phyloP scores from a whole-genome alignment of 768 basidiomycete genomes.

The Leccinum subtestaceum region DNA sequence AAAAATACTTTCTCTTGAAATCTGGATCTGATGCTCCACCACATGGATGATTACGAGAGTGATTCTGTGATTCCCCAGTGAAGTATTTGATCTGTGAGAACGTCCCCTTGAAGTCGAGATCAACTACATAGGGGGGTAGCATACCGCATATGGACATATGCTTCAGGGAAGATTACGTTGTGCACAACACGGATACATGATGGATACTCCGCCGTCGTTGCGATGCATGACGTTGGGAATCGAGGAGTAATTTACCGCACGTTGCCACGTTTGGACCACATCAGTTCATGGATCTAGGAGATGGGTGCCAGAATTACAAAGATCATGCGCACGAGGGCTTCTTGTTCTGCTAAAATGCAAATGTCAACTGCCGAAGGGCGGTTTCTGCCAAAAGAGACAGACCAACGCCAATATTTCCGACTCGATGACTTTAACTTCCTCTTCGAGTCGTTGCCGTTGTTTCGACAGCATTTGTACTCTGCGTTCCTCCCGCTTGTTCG shows the following conservation, averaged over 20 bases:
- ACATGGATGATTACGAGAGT: too few relatives aligned
- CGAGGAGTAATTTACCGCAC: not conserved
- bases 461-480: conserved; percentile 61
- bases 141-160: not conserved
- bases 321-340: conserved; percentile 4
- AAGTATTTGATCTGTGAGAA: too few relatives aligned
- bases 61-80: too few relatives aligned
- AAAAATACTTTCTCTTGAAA: not conserved
- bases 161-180: not conserved
- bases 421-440: conserved; percentile 57
- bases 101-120: too few relatives aligned
- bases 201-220: not conserved
- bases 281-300: not conserved
- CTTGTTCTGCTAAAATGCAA: conserved; percentile 21
- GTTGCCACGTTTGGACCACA: not conserved
- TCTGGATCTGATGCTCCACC: not conserved
- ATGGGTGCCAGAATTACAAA: not conserved
- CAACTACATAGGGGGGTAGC: too few relatives aligned
- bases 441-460: conserved; percentile 66
- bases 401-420: conserved; percentile 62
- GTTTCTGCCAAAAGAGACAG: not conserved
- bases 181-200: not conserved
- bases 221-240: not conserved
- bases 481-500: conserved; percentile 64
- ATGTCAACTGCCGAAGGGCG: conserved; percentile 6